These are phyloP conservation scores for Urtica urens DNA, from an alignment of 306 rosid genomes.

Conservation along the genomic window DNA sequence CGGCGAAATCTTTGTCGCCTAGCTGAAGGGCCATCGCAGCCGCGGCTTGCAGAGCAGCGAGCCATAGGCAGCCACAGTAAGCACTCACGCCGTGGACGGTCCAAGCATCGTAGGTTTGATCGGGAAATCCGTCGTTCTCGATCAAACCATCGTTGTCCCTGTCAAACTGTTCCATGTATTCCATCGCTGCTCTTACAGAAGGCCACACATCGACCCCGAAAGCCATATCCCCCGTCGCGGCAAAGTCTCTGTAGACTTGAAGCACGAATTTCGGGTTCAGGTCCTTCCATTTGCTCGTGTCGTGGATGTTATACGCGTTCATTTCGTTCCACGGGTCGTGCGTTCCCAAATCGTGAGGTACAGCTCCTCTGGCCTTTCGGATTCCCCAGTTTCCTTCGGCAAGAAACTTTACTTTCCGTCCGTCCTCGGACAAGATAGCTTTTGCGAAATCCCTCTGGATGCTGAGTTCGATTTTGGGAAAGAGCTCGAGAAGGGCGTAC, in stretches of 20 bases:
- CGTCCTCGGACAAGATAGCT: slow-evolving; percentile 90
- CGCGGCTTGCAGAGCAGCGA: slow-evolving; percentile 97
- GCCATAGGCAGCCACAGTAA: slow-evolving; percentile 93
- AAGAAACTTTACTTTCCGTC: slow-evolving; percentile 81
- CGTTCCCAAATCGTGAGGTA: slow-evolving; percentile 95
- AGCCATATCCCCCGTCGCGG: slow-evolving; percentile 81
- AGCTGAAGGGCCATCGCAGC: slow-evolving; percentile 87
- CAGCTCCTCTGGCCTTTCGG: slow-evolving; percentile 94
- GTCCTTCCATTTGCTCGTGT: slow-evolving; percentile 95
- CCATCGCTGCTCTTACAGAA: slow-evolving; percentile 92
- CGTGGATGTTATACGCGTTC: slow-evolving; percentile 96
- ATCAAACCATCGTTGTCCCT: slow-evolving; percentile 78
- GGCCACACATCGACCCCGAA: slow-evolving; percentile 99
- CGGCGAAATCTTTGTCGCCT: slow-evolving; percentile 70
- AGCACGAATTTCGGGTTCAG: slow-evolving; percentile 92
- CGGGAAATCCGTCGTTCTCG: slow-evolving; percentile 96
- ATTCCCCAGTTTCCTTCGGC: slow-evolving; percentile 92
- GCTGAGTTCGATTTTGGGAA: slow-evolving; percentile 85
- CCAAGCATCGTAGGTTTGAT: slow-evolving; percentile 97
- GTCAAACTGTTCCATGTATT: slow-evolving; percentile 87
- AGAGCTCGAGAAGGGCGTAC: slow-evolving; percentile 91
- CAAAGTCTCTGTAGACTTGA: slow-evolving; percentile 84
- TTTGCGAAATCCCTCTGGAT: slow-evolving; percentile 92
- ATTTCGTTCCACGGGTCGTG: slow-evolving; percentile 97
- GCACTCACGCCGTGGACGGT: slow-evolving; percentile 97